Percentiles rank a stretch among this genome's conserved stretches.
Evolutionary conservation across 1,284 basidiomycete genomes (phyloP).

Genomic region (Erythrobasidium hasegawianum): DNA sequence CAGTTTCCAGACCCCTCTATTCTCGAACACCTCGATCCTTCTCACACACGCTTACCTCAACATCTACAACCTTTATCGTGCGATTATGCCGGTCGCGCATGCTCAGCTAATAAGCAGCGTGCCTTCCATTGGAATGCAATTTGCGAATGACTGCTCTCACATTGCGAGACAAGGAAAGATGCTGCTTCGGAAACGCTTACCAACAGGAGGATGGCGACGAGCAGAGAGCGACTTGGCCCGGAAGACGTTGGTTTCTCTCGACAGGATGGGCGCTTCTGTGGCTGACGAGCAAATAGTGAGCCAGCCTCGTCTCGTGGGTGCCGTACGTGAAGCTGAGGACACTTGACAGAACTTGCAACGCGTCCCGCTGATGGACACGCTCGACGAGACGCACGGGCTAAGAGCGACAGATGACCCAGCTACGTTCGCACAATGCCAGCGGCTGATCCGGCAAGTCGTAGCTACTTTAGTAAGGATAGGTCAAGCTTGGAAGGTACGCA

Average conservation of each 20-base stretch:
- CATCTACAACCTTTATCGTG: constrained; percentile 74
- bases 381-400: constrained; percentile 69
- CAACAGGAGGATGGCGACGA: constrained; percentile 14
- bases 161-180: constrained; percentile 53
- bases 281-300: constrained; percentile 40
- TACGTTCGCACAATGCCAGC: constrained; percentile 73
- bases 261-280: neutral
- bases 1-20: constrained; percentile 39
- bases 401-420: constrained; percentile 67
- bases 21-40: constrained; percentile 37
- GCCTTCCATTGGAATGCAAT: constrained; percentile 66
- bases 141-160: constrained; percentile 80
- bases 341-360: constrained; percentile 56
- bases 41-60: constrained; percentile 62
- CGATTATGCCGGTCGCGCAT: constrained; percentile 69
- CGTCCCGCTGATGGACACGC: constrained; percentile 52
- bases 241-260: neutral
- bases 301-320: too few species aligned
- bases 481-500: constrained; percentile 67
- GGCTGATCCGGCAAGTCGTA: constrained; percentile 63
- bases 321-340: too few species aligned
- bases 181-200: constrained; percentile 49
- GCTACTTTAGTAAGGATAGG: constrained; percentile 64
- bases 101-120: constrained; percentile 56
- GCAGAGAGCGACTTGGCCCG: neutral